Evolutionary conservation across 163 green algal genomes (phyloP).

Genomic region (Chlamydomonas reinhardtii): DNA sequence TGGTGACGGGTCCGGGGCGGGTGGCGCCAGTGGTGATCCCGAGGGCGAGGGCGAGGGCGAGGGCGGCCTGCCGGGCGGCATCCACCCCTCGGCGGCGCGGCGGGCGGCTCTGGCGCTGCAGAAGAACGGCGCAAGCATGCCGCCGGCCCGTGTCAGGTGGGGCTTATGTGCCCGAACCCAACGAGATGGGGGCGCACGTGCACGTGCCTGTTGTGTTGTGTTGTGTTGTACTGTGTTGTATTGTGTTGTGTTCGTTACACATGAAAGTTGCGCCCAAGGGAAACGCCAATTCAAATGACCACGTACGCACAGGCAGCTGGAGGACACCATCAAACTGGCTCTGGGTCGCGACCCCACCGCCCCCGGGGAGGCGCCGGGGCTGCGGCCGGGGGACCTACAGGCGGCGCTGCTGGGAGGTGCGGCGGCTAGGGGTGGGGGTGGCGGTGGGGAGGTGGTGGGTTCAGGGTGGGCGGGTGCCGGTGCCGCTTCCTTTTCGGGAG

Average conservation of each 20-base stretch:
- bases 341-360: conserved; percentile 37
- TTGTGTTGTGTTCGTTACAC: no score
- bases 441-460: background rate
- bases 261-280: no score
- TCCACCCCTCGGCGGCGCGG: conserved; percentile 30
- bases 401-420: conserved; percentile 64
- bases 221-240: no score
- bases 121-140: conserved; percentile 22
- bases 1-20: background rate
- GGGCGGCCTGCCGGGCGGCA: background rate
- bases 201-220: no score
- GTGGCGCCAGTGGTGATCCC: background rate
- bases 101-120: conserved; percentile 49
- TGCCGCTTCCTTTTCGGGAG: no score
- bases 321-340: conserved; percentile 43
- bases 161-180: no score
- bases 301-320: conserved; percentile 33
- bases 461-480: no score
- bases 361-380: conserved; percentile 18
- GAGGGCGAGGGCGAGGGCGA: background rate
- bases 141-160: background rate
- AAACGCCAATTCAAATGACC: no score
- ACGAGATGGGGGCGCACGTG: no score
- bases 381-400: conserved; percentile 61
- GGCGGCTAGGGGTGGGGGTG: background rate